phyloP scores from a whole-genome alignment of 2,329 filamentous ascomycete species.

The Elsinoe ampelina region DNA sequence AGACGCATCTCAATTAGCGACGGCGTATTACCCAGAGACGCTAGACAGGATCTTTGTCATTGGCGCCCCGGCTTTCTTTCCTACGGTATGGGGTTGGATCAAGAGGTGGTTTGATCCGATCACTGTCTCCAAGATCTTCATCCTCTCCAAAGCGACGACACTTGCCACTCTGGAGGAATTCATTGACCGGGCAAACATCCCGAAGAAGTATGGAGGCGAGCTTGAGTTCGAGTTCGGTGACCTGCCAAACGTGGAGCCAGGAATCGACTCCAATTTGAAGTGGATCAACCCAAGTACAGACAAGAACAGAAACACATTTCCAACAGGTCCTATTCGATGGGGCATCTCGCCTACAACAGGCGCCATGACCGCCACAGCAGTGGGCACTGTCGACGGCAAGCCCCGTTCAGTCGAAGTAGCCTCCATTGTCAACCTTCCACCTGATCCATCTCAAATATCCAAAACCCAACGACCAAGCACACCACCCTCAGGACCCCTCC shows the following conservation, averaged over 20 bases:
- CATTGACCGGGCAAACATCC: slow-evolving; percentile 74
- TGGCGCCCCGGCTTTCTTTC: slow-evolving; percentile 82
- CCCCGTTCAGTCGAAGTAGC: slow-evolving; percentile 32
- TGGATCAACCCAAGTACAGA: slow-evolving; percentile 30
- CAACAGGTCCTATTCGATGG: slow-evolving; percentile 41
- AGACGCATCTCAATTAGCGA: slow-evolving; percentile 76
- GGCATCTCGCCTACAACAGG: slow-evolving; percentile 25
- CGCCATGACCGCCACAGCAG: slow-evolving; percentile 36
- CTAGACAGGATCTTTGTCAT: slow-evolving; percentile 81
- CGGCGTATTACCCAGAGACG: slow-evolving; percentile 91
- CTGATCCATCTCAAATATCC: background rate
- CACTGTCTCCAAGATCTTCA: slow-evolving; percentile 93
- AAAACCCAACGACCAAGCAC: background rate
- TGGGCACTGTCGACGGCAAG: slow-evolving; percentile 36
- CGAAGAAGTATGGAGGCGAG: slow-evolving; percentile 79
- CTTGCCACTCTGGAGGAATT: slow-evolving; percentile 67
- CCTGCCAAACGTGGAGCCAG: slow-evolving; percentile 59
- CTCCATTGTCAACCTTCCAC: slow-evolving; percentile 22
- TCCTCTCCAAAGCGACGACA: slow-evolving; percentile 65
- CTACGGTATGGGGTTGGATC: slow-evolving; percentile 88
- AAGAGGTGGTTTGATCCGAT: slow-evolving; percentile 89
- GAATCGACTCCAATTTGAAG: slow-evolving; percentile 32
- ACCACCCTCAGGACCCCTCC: slow-evolving; percentile 4
- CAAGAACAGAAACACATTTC: slow-evolving; percentile 32
- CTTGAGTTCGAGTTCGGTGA: slow-evolving; percentile 76